Base-by-base conservation (phyloP, 257 asterid genomes). In the Ligustrum vulgare region DNA sequence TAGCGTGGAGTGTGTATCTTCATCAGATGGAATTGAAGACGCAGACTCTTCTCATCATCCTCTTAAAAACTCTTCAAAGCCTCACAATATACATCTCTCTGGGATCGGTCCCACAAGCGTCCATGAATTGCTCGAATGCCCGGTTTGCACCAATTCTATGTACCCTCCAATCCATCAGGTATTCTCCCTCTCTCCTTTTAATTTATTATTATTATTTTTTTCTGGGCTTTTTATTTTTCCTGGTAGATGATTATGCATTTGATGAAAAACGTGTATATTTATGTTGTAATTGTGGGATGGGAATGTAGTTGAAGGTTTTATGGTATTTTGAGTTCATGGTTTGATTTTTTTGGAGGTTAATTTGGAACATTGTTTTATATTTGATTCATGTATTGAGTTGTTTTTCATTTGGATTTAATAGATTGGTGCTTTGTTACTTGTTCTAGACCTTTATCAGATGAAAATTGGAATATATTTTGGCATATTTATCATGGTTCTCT, bases 81-180 rank as follows among this genome's bases (percentile, higher is more conserved):
- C 86, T 77, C 88, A 75, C 8, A 85, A 54, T 78, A 64, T 80
- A 23, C 22, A 85, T 36, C 75, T 82, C 28, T 51, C 96, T 56
- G 93, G 87, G 75, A 77, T 83, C 65, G 91, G 70, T 37, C 93
- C 96, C 1, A 85, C 92, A 4, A 89, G 93, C 74, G 95, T 92
- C 76, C 93, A 92, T 79, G 97, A 92, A 79, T 89, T 92, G 86
- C 91, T 91, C 67, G 97, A 91, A 82, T 91, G 96, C 86, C 97
- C 96, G 66, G 96, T 91, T 78, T 91, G 97, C 63, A 91, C 94
- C 71, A 91, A 91, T 83, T 91, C 97, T 69, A 90, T 92, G 97
- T 90, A 90, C 82, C 97, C 97, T 4, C 97, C 97, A 41, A 92
- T 92, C 69, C 96, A 92, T 81, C 97, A 92, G 96, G 97, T 92